Percentiles rank a stretch among this genome's conserved stretches.
Conservation (phyloP, 352 stramenopile genomes). For the Globisporangium canariense region DNA sequence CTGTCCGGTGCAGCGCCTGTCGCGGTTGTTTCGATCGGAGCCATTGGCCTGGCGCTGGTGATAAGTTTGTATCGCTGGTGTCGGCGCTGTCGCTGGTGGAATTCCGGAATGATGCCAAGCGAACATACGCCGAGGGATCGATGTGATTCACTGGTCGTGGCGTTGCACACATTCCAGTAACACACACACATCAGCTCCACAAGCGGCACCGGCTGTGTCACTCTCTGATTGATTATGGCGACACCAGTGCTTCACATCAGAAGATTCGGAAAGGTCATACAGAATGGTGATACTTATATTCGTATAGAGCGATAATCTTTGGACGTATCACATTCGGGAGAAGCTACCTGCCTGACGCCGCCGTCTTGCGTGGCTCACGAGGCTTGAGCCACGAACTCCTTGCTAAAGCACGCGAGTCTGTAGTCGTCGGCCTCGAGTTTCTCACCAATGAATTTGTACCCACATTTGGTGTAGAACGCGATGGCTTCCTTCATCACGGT, state of each 20-base stretch:
- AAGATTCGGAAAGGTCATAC: too few relatives aligned
- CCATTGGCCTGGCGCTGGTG: neutral
- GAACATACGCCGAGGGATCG: neutral
- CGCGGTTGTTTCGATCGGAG: neutral
- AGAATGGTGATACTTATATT: too few relatives aligned
- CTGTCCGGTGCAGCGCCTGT: too few relatives aligned
- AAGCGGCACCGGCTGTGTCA: neutral
- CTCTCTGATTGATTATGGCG: neutral
- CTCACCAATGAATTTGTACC: conserved; percentile 11
- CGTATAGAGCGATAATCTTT: too few relatives aligned
- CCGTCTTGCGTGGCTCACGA: neutral
- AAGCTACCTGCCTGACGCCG: neutral
- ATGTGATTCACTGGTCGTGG: neutral
- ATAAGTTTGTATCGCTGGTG: neutral
- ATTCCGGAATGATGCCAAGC: neutral
- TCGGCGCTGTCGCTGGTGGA: neutral
- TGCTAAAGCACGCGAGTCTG: conserved; percentile 12
- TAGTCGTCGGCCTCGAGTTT: conserved; percentile 8
- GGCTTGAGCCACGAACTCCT: neutral
- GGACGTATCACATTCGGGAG: too few relatives aligned
- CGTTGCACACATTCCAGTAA: neutral
- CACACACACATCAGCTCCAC: neutral
- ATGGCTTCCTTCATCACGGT: conserved; percentile 16
- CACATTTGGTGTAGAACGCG: conserved; percentile 21
- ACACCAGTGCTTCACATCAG: too few relatives aligned